phyloP scores from a whole-genome alignment of 2,329 filamentous ascomycete species.

The Xylariaceae sp. region DNA sequence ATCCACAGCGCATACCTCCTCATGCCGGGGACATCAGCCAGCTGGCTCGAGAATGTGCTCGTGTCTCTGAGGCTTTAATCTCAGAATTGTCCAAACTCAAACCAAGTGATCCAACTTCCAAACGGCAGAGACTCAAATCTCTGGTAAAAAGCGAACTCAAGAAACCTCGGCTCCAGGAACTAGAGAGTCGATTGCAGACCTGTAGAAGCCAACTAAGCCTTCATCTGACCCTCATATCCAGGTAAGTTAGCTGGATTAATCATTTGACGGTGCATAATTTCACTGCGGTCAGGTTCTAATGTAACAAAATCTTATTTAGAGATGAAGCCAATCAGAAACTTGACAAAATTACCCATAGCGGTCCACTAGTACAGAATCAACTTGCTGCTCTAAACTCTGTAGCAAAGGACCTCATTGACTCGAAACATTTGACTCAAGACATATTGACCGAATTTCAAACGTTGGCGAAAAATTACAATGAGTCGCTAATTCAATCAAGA shows the following conservation, averaged over 20 bases:
- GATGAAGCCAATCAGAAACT: neutral
- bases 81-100: too few relatives aligned
- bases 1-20: neutral
- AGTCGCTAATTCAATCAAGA: slow-evolving; percentile 1
- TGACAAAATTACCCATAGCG: neutral
- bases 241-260: slow-evolving; percentile 1
- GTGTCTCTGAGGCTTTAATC: neutral
- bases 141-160: too few relatives aligned
- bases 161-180: too few relatives aligned
- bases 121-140: too few relatives aligned
- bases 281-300: too few relatives aligned
- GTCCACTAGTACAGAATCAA: neutral
- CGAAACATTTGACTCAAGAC: neutral
- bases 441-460: neutral
- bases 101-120: too few relatives aligned
- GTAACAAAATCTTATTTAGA: neutral
- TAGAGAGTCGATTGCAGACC: too few relatives aligned
- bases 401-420: neutral
- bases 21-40: neutral
- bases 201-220: too few relatives aligned
- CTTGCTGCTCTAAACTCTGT: neutral
- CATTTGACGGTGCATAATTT: neutral
- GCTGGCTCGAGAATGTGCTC: neutral
- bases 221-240: neutral
- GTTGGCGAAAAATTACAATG: neutral